These are phyloP conservation scores for Dichotomocladium elegans DNA, from an alignment of 371 early-diverging fungal species.

Conservation along the genomic window DNA sequence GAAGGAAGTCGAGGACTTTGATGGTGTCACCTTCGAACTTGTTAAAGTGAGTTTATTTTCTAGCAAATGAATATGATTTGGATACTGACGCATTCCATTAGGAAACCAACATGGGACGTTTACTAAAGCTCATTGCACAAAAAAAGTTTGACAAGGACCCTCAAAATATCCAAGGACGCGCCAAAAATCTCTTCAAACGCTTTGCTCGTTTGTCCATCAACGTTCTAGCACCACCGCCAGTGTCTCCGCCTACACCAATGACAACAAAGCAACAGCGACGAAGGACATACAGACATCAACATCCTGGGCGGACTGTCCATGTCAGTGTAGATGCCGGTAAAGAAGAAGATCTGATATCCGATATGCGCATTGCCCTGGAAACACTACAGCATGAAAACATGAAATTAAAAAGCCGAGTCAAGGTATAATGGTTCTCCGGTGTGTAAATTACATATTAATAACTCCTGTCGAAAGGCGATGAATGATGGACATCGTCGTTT, in stretches of 20 bases:
- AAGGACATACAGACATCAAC: neutral
- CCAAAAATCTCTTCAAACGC: conserved; percentile 25
- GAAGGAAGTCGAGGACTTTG: conserved; percentile 40
- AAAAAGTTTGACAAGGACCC: conserved; percentile 31
- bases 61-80: neutral
- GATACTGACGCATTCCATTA: conserved; percentile 2
- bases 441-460: neutral
- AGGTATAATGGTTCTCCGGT: conserved; percentile 7
- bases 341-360: conserved; percentile 37
- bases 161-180: conserved; percentile 22
- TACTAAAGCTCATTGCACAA: conserved; percentile 40
- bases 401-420: conserved; percentile 29
- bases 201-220: conserved; percentile 34
- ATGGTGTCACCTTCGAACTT: conserved; percentile 36
- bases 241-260: neutral
- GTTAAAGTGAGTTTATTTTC: conserved; percentile 28
- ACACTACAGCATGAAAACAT: conserved; percentile 33
- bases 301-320: conserved; percentile 14
- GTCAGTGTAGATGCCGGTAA: conserved; percentile 31
- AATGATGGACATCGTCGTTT: conserved; percentile 31
- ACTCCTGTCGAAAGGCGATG: conserved; percentile 18
- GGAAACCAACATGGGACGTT: conserved; percentile 49
- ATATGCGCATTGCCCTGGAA: conserved; percentile 34
- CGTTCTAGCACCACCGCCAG: conserved; percentile 24
- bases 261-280: conserved; percentile 15